phyloP scores from a whole-genome alignment of 352 stramenopile species.

The Phytophthora sp. region DNA sequence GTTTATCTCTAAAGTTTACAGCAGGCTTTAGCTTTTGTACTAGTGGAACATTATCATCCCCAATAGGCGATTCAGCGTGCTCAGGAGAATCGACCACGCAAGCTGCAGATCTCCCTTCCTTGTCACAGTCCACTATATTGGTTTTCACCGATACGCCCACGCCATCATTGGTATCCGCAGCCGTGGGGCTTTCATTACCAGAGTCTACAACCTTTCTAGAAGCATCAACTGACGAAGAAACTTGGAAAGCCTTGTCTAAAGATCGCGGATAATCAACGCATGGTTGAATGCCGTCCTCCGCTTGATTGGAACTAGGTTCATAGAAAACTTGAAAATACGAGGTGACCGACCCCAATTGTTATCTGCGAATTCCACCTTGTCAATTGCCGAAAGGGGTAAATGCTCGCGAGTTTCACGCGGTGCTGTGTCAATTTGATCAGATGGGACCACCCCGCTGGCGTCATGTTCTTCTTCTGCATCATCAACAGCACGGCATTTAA shows the following conservation, averaged over 20 bases:
- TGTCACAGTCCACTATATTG: background rate
- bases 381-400: background rate
- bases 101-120: background rate
- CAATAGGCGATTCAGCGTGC: background rate
- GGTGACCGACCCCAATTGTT: background rate
- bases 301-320: background rate
- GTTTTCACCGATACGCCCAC: background rate
- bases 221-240: background rate
- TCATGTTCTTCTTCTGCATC: background rate
- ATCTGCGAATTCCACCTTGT: background rate
- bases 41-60: background rate
- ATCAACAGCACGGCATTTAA: background rate
- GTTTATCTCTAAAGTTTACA: conserved; percentile 48
- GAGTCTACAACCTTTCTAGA: background rate
- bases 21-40: conserved; percentile 2
- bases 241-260: no score
- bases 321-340: background rate
- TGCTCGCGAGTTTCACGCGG: background rate
- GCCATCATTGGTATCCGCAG: background rate
- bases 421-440: background rate
- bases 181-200: no score
- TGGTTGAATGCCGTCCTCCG: background rate
- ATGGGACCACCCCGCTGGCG: background rate
- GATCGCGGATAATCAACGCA: background rate
- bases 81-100: background rate